Evolutionary conservation across 768 basidiomycete genomes (phyloP), one percentile per base, ranked within the genome.

Genomic region (Tulasnella sp.): DNA sequence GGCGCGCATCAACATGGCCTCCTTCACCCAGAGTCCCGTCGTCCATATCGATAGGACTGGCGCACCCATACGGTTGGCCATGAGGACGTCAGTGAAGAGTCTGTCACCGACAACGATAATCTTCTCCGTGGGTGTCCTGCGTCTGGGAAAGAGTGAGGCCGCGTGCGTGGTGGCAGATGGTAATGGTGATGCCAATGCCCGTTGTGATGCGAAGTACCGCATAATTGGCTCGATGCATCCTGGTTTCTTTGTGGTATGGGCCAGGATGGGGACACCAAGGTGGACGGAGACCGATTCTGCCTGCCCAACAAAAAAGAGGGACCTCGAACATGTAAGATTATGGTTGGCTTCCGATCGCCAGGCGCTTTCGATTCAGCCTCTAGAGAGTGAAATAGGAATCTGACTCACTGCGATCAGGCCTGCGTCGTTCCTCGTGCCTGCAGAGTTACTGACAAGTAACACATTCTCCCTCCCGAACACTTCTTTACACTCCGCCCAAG

Each of bases 361-460:
- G n/a, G n/a, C n/a, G n/a, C n/a, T n/a, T n/a, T n/a, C n/a, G n/a
- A n/a, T n/a, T n/a, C n/a, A n/a, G n/a, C n/a, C n/a, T n/a, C n/a
- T n/a, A n/a, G n/a, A n/a, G n/a, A n/a, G n/a, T n/a, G n/a, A n/a
- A n/a, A n/a, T n/a, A n/a, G n/a, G n/a, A n/a, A n/a, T n/a, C n/a
- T n/a, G n/a, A 24, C 1, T 53, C 21, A 25, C 46, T 43, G 3
- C 87, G 46, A 97, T 78, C 12, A 81, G 81, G 19, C 84, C 86
- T 0, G 83, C 89, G 58, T 82, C 76, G 59, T 74, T 78, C 49
- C 61, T 55, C 24, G 89, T 87, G 1, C 94, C 93, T 0, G 91
- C 91, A 19, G 93, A 92, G 68, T 99, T 99, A 70, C 88, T 91
- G 31, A 98, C 93, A 48, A 98, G 81, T 62, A 99, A 73, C 4